phyloP scores from a whole-genome alignment of 1,284 basidiomycete genomes.

The Microbotryum silenes-acaulis region DNA sequence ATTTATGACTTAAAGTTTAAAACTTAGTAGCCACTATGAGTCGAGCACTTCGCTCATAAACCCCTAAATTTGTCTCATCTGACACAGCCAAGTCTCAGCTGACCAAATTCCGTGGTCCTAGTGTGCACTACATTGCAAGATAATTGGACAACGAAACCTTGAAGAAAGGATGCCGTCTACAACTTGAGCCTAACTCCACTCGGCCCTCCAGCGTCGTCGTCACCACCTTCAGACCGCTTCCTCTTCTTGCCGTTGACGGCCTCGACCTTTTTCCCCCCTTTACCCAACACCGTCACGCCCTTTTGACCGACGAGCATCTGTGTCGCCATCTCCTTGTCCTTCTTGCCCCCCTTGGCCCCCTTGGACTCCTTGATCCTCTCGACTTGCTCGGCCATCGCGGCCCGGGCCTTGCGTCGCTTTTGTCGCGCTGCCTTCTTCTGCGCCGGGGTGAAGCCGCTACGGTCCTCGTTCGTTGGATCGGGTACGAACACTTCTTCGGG shows the following conservation, averaged over 20 bases:
- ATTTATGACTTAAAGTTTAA: too few relatives aligned
- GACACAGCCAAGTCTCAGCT: too few relatives aligned
- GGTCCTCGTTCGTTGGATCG: constrained; percentile 48
- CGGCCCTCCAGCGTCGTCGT: background rate
- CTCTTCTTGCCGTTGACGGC: constrained; percentile 16
- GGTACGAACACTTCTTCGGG: constrained; percentile 77
- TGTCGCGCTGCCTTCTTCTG: constrained; percentile 68
- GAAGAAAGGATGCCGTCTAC: constrained; percentile 4
- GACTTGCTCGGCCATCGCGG: constrained; percentile 52
- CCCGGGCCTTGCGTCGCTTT: constrained; percentile 65
- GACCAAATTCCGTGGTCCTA: too few relatives aligned
- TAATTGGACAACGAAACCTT: too few relatives aligned
- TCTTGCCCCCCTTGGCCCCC: constrained; percentile 55
- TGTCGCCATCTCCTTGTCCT: constrained; percentile 52
- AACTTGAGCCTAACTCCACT: constrained; percentile 26
- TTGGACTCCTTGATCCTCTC: constrained; percentile 58
- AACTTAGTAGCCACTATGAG: too few relatives aligned
- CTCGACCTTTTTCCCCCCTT: constrained; percentile 22
- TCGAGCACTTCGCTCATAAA: too few relatives aligned
- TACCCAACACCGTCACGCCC: constrained; percentile 37
- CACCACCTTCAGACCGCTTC: constrained; percentile 19
- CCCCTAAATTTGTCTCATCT: too few relatives aligned
- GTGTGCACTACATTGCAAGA: too few relatives aligned
- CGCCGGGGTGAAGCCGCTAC: constrained; percentile 73
- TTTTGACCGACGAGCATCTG: constrained; percentile 31